A percentile compares a stretch with the other conserved stretches of the same genome.
Evolutionary conservation across 306 rosid species (phyloP).

Genomic region (Vachellia collinsii): DNA sequence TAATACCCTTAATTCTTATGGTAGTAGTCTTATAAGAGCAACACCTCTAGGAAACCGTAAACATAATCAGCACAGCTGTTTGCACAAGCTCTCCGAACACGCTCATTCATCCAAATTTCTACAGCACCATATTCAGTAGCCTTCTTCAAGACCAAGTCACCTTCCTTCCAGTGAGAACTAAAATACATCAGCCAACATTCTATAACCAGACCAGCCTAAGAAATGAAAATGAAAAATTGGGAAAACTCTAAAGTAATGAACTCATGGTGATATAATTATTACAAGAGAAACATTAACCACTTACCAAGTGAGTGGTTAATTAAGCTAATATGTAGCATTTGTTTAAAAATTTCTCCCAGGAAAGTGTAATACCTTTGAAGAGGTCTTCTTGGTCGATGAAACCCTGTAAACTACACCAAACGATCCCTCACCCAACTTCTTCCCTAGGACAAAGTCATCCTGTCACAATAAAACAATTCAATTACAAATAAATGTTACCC

Average conservation of each 20-base stretch:
- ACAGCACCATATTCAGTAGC: conserved; percentile 97
- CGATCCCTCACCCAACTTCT: conserved; percentile 95
- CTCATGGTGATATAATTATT: neutral
- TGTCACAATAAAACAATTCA: conserved; percentile 44
- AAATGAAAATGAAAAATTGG: neutral
- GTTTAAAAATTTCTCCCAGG: neutral
- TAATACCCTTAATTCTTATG: conserved; percentile 35
- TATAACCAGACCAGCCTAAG: conserved; percentile 7
- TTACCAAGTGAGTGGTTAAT: conserved; percentile 4
- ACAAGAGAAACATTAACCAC: neutral
- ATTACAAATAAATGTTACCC: neutral
- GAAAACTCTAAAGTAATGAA: neutral
- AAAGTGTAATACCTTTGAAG: conserved; percentile 65
- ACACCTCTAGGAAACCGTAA: conserved; percentile 94
- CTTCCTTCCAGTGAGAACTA: conserved; percentile 70
- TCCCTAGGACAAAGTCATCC: conserved; percentile 92
- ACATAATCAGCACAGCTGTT: conserved; percentile 89
- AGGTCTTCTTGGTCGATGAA: conserved; percentile 69
- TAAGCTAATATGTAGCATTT: neutral
- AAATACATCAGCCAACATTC: conserved; percentile 42
- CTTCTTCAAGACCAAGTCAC: conserved; percentile 89
- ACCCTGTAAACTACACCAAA: conserved; percentile 90
- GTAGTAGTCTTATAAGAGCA: conserved; percentile 49
- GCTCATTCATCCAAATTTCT: conserved; percentile 99
- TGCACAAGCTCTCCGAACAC: conserved; percentile 94